Evolutionary conservation across 257 asterid species (phyloP), one percentile per base, ranked within the genome.

Genomic region (Solanum bulbocastanum): DNA sequence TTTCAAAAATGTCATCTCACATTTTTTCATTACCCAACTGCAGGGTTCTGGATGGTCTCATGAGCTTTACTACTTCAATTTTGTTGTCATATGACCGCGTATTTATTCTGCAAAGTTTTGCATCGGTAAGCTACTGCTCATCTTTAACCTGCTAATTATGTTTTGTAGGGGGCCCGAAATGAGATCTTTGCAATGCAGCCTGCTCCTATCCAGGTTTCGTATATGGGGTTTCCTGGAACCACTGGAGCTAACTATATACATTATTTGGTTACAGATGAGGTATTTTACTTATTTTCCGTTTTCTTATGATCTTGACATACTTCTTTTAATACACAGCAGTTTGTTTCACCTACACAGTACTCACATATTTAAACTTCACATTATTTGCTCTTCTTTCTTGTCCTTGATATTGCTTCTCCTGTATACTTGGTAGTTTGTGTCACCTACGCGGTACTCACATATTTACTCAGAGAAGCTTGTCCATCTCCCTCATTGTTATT

Each of bases 151-250:
- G 62, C 30, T 81, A 49, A 30, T 49, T 46, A 32, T 49, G 44
- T 82, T 49, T 86, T 88, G 83, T 91, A 97, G 99, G 99, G 99
- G 20, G 99, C 99, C 49, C 93, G 99, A 90, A 97, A 97, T 92
- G 99, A 97, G 92, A 94, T 97, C 90, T 97, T 97, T 91, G 96
- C 99, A 83, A 96, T 97, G 99, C 98, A 94, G 90, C 99, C 99
- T 82, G 99, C 99, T 88, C 99, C 99, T 30, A 94, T 97, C 92
- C 99, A 97, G 94, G 99, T 97, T 88, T 97, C 99, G 25, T 97
- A 97, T 81, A 97, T 97, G 99, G 99, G 99, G 87, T 97, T 97
- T 90, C 99, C 99, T 37, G 99, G 99, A 88, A 97, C 99, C 73
- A 97, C 99, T 0, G 99, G 99, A 91, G 99, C 99, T 10, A 85